Base-by-base conservation (phyloP, 306 rosid genomes). In the Acacia confusa region DNA sequence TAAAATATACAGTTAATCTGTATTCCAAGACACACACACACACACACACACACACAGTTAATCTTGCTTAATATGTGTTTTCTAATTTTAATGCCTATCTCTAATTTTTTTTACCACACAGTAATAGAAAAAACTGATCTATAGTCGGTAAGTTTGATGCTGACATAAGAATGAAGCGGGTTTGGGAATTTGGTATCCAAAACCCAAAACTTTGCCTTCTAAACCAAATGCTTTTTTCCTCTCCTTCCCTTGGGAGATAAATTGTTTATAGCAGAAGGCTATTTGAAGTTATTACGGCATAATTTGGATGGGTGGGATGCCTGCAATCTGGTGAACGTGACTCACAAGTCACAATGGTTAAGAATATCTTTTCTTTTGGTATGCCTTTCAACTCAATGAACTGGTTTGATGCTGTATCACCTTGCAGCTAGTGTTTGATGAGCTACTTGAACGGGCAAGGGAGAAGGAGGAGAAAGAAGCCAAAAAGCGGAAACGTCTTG, bases 381-480 rank as follows among this genome's bases (percentile, higher is more conserved):
- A 76, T 76, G 10, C 53, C 70, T 41, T 73, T 60, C 75, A n/a
- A 32, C 55, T 36, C 68, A 40, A 50, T 72, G 40, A 72, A 80
- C 45, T 81, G 72, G 61, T 79, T 45, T 78, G 76, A 82, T 77
- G 71, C 82, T 80, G 81, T 77, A 66, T 74, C 55, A 66, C 79
- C 82, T 79, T 88, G 92, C 95, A 94, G 98, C 78, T 94, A 61
- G 97, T 92, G 77, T 92, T 92, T 84, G 97, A 92, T 58, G 98
- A 94, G 78, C 87, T 92, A 83, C 86, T 90, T 27, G 97, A 89
- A 82, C 89, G 97, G 60, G 91, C 83, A 16, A 88, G 83, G 85
- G 97, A 94, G 88, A 94, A 89, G 86, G 97, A 94, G 85, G 97
- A 94, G 84, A 94, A 92, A 87, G 97, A 92, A 82, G 94, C 94